Evolutionary conservation across 129 eudicot species (phyloP), one percentile per base, ranked within the genome.

Genomic region (Ambrosia trifida): DNA sequence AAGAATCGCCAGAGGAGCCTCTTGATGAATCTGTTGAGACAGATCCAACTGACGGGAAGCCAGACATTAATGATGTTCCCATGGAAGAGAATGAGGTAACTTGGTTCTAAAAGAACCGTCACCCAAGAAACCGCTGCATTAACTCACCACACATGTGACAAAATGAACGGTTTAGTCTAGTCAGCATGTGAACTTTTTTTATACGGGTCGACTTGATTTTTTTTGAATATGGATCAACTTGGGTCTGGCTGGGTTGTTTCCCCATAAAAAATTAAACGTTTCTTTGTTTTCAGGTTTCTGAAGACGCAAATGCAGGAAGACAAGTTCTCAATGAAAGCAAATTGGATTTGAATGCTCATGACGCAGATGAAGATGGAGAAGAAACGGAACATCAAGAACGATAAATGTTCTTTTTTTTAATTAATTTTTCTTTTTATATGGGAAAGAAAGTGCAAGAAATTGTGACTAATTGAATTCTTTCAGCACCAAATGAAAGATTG

Each of bases 21-120:
- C 86, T 80, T 66, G 91, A 92, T 85, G 96, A 88, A 78, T 70
- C 89, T 12, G 63, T 44, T 58, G 91, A 79, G 49, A 69, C 78
- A 31, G 88, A 74, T 52, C 72, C 76, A 43, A 75, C 47, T 24
- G 87, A 79, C 17, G 95, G 79, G 64, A 93, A 87, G 70, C 95
- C 96, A 38, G 95, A 91, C 50, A 91, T 91, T 66, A 91, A 91
- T 76, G 95, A 89, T 81, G 75, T 85, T 57, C 98, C 98, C 33
- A 82, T 87, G 87, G 96, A 90, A 74, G 99, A 87, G 70, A 78
- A 71, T 69, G 86, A 87, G 96, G 97, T 87, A 62, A 51, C 41
- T 35, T 30, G n/a, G 36, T 41, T 68, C 11, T 49, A 13, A 31
- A 41, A 28, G 36, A 10, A 8, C 43, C 43, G 43, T 38, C 43